phyloP scores from a whole-genome alignment of 495 filamentous ascomycete species.

The Penicillium tannophilum region DNA sequence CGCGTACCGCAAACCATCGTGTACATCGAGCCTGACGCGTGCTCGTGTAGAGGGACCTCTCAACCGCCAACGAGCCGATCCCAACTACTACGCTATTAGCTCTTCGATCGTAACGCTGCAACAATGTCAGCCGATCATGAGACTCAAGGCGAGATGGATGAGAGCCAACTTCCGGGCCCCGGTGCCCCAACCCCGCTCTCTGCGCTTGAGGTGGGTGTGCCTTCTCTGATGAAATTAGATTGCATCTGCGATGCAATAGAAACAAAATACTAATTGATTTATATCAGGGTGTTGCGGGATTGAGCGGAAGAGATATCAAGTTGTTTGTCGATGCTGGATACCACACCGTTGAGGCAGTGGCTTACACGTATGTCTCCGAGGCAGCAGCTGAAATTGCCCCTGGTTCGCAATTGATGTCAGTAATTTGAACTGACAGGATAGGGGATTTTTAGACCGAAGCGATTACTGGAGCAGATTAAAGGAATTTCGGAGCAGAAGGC shows the following conservation, averaged over 20 bases:
- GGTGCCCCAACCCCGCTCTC: constrained; percentile 91
- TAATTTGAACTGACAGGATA: background rate
- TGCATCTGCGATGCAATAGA: background rate
- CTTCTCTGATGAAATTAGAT: background rate
- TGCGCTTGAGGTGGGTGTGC: constrained; percentile 75
- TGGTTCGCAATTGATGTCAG: background rate
- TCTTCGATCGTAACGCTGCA: background rate
- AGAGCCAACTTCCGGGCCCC: constrained; percentile 70
- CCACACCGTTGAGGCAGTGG: constrained; percentile 91
- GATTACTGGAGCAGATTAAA: constrained; percentile 89
- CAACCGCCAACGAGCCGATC: background rate
- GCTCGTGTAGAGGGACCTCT: background rate
- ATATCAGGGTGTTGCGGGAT: constrained; percentile 71
- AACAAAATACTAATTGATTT: background rate
- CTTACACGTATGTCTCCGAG: constrained; percentile 69
- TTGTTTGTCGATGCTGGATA: constrained; percentile 88
- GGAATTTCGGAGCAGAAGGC: constrained; percentile 97
- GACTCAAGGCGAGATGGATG: constrained; percentile 62
- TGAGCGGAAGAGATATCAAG: constrained; percentile 94
- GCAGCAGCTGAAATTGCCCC: background rate
- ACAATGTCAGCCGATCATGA: constrained; percentile 58
- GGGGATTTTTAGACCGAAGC: constrained; percentile 59
- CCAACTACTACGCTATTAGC: background rate
- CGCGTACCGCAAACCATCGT: background rate
- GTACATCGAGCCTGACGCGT: constrained; percentile 8